These are phyloP conservation scores for Pseudohalonectria lignicola DNA, from an alignment of 2,329 filamentous ascomycete species.

Conservation along the genomic window DNA sequence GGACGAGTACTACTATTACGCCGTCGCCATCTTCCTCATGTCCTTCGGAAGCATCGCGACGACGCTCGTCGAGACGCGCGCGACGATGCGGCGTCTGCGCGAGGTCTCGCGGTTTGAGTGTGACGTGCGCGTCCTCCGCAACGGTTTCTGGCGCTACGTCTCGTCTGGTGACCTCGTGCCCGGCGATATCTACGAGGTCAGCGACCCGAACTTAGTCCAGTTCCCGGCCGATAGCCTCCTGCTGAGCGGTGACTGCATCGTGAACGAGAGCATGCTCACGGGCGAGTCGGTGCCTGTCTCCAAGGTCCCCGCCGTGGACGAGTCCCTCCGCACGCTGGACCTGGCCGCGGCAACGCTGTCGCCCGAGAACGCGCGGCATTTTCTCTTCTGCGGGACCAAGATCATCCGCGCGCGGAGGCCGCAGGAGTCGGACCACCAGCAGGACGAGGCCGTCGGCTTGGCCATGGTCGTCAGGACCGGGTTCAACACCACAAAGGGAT, in stretches of 20 bases:
- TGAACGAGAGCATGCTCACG: slow-evolving; percentile 98
- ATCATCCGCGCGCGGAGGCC: slow-evolving; percentile 73
- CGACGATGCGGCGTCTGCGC: slow-evolving; percentile 81
- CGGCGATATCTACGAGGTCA: slow-evolving; percentile 93
- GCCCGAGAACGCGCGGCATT: slow-evolving; percentile 74
- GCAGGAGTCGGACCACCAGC: slow-evolving; percentile 34
- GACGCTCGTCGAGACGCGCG: slow-evolving; percentile 80
- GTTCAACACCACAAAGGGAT: slow-evolving; percentile 96
- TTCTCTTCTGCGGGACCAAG: slow-evolving; percentile 91
- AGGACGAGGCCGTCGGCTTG: slow-evolving; percentile 80
- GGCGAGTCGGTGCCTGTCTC: slow-evolving; percentile 95
- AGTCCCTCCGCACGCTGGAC: slow-evolving; percentile 65
- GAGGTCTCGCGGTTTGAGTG: slow-evolving; percentile 95
- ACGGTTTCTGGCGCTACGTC: slow-evolving; percentile 90
- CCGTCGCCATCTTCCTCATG: slow-evolving; percentile 86
- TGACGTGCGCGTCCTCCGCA: slow-evolving; percentile 83
- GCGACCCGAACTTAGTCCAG: slow-evolving; percentile 78
- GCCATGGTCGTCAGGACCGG: slow-evolving; percentile 90
- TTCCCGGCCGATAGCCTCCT: slow-evolving; percentile 89
- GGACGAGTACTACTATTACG: slow-evolving; percentile 97
- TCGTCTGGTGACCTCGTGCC: slow-evolving; percentile 83
- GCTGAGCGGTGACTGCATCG: slow-evolving; percentile 89
- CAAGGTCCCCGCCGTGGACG: slow-evolving; percentile 74
- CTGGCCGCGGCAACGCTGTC: slow-evolving; percentile 73
- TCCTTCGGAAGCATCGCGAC: slow-evolving; percentile 85